Conservation (phyloP, 768 basidiomycete species). For the Russula sp. region DNA sequence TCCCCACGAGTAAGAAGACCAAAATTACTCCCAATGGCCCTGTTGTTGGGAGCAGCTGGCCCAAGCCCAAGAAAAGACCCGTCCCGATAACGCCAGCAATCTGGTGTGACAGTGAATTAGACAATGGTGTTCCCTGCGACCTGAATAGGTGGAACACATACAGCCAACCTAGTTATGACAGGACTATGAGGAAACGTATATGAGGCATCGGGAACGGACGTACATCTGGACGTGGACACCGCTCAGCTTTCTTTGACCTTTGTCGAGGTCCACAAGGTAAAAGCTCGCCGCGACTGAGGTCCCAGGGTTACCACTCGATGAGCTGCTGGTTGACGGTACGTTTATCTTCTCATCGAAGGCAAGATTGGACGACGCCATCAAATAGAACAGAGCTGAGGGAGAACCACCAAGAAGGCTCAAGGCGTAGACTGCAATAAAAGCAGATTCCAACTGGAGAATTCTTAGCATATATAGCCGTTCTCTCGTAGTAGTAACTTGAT, state of each 20-base stretch:
- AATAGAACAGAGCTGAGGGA: background rate
- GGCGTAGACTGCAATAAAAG: background rate
- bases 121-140: background rate
- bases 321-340: background rate
- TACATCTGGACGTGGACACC: conserved; percentile 29
- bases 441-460: background rate
- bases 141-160: conserved; percentile 7
- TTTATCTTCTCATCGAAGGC: background rate
- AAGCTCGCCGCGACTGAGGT: background rate
- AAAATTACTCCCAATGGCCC: conserved; percentile 37
- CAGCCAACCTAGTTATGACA: conserved; percentile 20
- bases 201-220: background rate
- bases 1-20: conserved; percentile 35
- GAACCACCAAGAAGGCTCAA: background rate
- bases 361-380: background rate
- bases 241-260: conserved; percentile 23
- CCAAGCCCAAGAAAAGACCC: conserved; percentile 37
- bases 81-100: conserved; percentile 37
- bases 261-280: conserved; percentile 25
- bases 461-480: background rate
- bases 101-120: conserved; percentile 4
- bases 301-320: background rate
- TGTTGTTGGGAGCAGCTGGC: conserved; percentile 33
- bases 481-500: background rate
- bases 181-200: background rate